Percentiles rank a stretch among this genome's conserved stretches.
Conservation (phyloP, 108 stramenopile genomes). For the Pseudonitzschia multiseries region DNA sequence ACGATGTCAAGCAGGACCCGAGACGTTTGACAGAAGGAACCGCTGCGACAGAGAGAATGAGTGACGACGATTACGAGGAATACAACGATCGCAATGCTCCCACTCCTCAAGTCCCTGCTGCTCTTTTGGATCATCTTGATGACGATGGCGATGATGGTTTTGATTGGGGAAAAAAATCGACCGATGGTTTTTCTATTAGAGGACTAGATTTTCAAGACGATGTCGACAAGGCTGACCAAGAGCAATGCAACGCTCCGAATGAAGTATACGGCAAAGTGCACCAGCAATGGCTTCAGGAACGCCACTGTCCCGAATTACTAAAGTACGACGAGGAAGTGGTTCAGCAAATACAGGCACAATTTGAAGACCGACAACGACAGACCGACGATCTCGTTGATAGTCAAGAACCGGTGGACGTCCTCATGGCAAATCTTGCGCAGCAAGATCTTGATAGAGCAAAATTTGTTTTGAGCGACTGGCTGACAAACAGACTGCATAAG, state of each 20-base stretch:
- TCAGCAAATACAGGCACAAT: constrained; percentile 35
- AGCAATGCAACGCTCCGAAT: constrained; percentile 25
- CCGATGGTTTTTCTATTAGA: not conserved
- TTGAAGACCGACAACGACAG: constrained; percentile 60
- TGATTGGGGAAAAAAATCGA: not conserved
- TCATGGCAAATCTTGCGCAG: constrained; percentile 61
- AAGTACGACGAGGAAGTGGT: constrained; percentile 56
- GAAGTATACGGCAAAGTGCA: constrained; percentile 63
- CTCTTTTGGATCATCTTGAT: constrained; percentile 5
- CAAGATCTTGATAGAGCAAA: constrained; percentile 71
- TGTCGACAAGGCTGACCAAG: constrained; percentile 13
- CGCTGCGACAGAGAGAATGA: constrained; percentile 29
- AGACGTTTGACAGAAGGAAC: constrained; percentile 12
- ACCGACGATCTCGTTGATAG: constrained; percentile 48
- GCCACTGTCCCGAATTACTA: constrained; percentile 64
- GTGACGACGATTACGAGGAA: constrained; percentile 34
- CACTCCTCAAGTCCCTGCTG: constrained; percentile 10
- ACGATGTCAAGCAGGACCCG: not conserved
- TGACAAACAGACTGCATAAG: constrained; percentile 63
- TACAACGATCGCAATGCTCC: constrained; percentile 15
- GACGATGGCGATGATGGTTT: constrained; percentile 3
- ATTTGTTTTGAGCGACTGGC: constrained; percentile 70
- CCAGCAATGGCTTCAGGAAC: constrained; percentile 61
- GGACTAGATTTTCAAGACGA: not conserved
- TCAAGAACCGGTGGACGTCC: constrained; percentile 43